Evolutionary conservation across 768 basidiomycete genomes (phyloP).

Genomic region (Hygrocybe punicea): DNA sequence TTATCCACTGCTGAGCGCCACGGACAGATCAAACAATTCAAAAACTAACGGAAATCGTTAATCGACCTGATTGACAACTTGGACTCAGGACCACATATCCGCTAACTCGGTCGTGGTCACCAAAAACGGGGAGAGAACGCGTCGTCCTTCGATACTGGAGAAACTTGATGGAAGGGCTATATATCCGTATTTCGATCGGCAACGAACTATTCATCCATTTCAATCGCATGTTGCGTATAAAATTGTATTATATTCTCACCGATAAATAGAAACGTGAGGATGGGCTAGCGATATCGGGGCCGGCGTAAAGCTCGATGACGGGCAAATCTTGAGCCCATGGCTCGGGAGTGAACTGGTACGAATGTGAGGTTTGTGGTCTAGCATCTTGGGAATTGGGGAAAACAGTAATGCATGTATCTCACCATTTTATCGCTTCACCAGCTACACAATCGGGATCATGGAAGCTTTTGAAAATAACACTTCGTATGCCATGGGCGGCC

Average conservation of each 20-base stretch:
- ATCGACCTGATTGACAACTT: constrained; percentile 50
- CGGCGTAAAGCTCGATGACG: neutral
- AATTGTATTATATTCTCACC: constrained; percentile 32
- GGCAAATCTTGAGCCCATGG: neutral
- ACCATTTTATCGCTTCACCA: too few relatives aligned
- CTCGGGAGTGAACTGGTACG: neutral
- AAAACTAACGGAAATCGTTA: constrained; percentile 50
- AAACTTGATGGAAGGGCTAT: constrained; percentile 59
- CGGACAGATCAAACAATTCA: neutral
- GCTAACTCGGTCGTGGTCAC: constrained; percentile 55
- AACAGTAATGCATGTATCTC: too few relatives aligned
- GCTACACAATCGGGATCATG: too few relatives aligned
- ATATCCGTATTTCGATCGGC: constrained; percentile 58
- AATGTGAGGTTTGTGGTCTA: too few relatives aligned
- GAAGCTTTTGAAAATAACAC: too few relatives aligned
- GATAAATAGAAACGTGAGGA: constrained; percentile 50
- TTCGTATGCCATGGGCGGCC: too few relatives aligned
- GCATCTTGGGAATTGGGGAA: too few relatives aligned
- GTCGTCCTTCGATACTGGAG: constrained; percentile 27
- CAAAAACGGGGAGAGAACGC: constrained; percentile 52
- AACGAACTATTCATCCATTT: constrained; percentile 37
- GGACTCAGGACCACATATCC: constrained; percentile 60
- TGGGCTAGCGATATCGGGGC: constrained; percentile 35
- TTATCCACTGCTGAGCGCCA: constrained; percentile 1
- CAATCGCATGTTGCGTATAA: neutral